These are phyloP conservation scores for Schizothecium vesticola DNA, from an alignment of 495 filamentous ascomycete genomes.

Conservation along the genomic window DNA sequence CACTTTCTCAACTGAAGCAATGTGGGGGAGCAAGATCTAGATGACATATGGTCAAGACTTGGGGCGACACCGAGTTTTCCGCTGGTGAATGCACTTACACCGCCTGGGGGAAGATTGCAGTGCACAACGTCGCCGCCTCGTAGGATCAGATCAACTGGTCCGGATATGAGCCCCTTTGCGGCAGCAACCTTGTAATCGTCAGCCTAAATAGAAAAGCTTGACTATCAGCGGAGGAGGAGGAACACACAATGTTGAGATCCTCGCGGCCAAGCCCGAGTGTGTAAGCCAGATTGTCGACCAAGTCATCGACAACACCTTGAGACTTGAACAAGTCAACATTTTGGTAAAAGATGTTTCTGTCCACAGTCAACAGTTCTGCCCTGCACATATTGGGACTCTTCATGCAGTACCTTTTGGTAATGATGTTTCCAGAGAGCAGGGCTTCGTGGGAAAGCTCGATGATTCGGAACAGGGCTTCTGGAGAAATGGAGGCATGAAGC, in stretches of 20 bases:
- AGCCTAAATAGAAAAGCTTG: neutral
- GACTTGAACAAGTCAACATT: constrained; percentile 72
- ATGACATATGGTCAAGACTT: constrained; percentile 22
- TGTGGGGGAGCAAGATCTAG: constrained; percentile 63
- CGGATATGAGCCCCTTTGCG: constrained; percentile 41
- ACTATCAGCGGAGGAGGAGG: neutral
- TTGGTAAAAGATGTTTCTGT: constrained; percentile 87
- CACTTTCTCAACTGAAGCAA: constrained; percentile 48
- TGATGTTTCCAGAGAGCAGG: constrained; percentile 52
- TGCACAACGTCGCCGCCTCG: constrained; percentile 22
- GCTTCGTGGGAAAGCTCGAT: constrained; percentile 67
- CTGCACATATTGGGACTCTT: too few species aligned
- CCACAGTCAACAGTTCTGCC: neutral
- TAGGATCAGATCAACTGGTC: constrained; percentile 22
- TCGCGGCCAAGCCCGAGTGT: constrained; percentile 62
- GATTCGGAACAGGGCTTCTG: constrained; percentile 55
- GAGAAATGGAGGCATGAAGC: neutral
- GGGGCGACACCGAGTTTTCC: too few species aligned
- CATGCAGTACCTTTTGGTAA: constrained; percentile 68
- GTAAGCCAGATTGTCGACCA: constrained; percentile 80
- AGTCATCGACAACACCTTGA: constrained; percentile 67
- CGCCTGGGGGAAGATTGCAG: constrained; percentile 25
- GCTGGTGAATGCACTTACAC: constrained; percentile 16
- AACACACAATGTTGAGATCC: constrained; percentile 59
- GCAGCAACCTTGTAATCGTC: constrained; percentile 50